Conservation (phyloP, 2,329 filamentous ascomycete species). For the Lachnellula hyalina region DNA sequence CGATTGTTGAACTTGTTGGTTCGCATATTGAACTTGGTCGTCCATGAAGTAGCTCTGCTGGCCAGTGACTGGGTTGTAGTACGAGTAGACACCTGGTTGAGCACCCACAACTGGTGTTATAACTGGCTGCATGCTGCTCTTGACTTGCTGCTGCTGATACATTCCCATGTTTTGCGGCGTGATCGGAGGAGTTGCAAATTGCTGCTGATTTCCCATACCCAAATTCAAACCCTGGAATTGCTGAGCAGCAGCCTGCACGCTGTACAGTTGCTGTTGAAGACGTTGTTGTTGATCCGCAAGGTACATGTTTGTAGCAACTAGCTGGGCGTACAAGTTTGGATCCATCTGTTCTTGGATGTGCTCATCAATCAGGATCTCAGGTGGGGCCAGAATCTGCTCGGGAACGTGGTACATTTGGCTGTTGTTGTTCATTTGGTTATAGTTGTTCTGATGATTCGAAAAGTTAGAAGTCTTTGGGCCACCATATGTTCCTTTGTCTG, state of each 20-base stretch:
- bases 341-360: slow-evolving; percentile 72
- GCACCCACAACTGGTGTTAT: slow-evolving; percentile 45
- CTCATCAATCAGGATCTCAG: slow-evolving; percentile 69
- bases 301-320: slow-evolving; percentile 87
- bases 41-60: slow-evolving; percentile 71
- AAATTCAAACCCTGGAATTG: slow-evolving; percentile 76
- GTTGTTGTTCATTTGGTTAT: slow-evolving; percentile 38
- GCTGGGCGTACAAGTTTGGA: slow-evolving; percentile 77
- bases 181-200: slow-evolving; percentile 45
- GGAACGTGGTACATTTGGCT: slow-evolving; percentile 61
- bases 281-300: slow-evolving; percentile 92
- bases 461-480: slow-evolving; percentile 31
- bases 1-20: slow-evolving; percentile 34
- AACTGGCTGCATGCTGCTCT: slow-evolving; percentile 41
- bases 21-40: slow-evolving; percentile 37
- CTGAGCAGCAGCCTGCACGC: slow-evolving; percentile 75
- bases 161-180: slow-evolving; percentile 48
- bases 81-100: slow-evolving; percentile 72
- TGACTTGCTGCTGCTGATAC: slow-evolving; percentile 40
- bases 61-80: slow-evolving; percentile 81
- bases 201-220: slow-evolving; percentile 43
- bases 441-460: slow-evolving; percentile 33
- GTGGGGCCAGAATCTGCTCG: slow-evolving; percentile 86
- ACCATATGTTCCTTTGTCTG: slow-evolving; percentile 28
- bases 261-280: slow-evolving; percentile 86